Evolutionary conservation across 371 early-diverging fungal genomes (phyloP).

Genomic region (Zopfochytrium polystomum): DNA sequence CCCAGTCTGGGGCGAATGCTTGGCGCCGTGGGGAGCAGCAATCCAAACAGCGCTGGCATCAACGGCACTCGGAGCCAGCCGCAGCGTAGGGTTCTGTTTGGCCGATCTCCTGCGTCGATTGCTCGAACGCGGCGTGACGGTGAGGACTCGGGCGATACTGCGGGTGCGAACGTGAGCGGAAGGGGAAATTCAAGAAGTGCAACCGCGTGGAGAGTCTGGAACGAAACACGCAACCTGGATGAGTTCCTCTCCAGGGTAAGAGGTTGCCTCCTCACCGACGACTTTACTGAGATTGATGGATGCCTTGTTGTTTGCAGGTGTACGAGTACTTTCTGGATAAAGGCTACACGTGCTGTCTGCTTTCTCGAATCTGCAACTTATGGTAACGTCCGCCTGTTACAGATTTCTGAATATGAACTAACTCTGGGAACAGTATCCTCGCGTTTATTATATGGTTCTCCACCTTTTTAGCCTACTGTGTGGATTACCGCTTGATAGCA

Average conservation of each 20-base stretch:
- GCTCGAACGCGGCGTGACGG: background rate
- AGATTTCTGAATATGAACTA: constrained; percentile 2
- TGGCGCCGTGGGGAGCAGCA: too few relatives aligned
- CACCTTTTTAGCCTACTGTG: constrained; percentile 82
- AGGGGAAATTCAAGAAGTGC: background rate
- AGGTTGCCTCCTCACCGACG: background rate
- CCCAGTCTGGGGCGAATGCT: too few relatives aligned
- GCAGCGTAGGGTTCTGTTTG: constrained; percentile 1
- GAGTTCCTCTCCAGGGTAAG: background rate
- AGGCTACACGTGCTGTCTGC: constrained; percentile 73
- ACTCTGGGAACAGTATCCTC: constrained; percentile 53
- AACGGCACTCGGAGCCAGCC: background rate
- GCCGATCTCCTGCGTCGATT: background rate
- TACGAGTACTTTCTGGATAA: constrained; percentile 80
- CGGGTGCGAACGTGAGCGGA: background rate
- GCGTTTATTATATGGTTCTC: constrained; percentile 85
- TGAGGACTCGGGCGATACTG: too few relatives aligned
- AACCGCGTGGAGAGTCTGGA: background rate
- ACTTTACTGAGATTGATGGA: background rate
- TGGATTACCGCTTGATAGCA: constrained; percentile 78
- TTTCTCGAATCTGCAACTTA: constrained; percentile 68
- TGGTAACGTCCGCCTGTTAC: constrained; percentile 51
- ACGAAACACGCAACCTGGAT: background rate
- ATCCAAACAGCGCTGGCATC: background rate
- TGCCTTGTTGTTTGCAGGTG: constrained; percentile 39